These are phyloP conservation scores for Aureobasidium musti DNA, from an alignment of 2,329 filamentous ascomycete genomes.

Conservation along the genomic window DNA sequence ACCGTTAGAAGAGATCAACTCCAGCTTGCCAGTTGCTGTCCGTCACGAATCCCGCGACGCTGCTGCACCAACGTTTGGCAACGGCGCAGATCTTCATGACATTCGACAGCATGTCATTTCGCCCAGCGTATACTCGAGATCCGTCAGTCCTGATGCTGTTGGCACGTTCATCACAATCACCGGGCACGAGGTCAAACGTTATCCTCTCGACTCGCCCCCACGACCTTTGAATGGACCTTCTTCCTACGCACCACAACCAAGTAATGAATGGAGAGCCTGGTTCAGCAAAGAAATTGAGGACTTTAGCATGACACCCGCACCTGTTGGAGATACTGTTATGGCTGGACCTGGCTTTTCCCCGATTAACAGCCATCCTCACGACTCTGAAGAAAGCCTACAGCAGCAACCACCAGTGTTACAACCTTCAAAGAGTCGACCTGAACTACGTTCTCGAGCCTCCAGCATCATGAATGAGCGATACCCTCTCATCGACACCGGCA, in stretches of 20 bases:
- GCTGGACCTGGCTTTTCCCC: background rate
- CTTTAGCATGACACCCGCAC: constrained; percentile 38
- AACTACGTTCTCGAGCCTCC: constrained; percentile 33
- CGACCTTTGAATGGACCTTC: constrained; percentile 30
- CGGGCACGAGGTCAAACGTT: constrained; percentile 49
- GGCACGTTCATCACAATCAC: constrained; percentile 48
- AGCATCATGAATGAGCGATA: constrained; percentile 51
- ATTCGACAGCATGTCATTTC: constrained; percentile 41
- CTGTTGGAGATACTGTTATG: constrained; percentile 39
- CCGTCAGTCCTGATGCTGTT: constrained; percentile 38
- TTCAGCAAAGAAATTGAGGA: constrained; percentile 49
- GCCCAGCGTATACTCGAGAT: constrained; percentile 52
- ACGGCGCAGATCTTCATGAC: constrained; percentile 24
- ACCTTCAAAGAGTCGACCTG: constrained; percentile 32
- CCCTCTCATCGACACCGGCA: constrained; percentile 44
- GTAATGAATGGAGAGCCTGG: constrained; percentile 52
- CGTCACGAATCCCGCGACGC: constrained; percentile 15
- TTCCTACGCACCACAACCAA: constrained; percentile 38
- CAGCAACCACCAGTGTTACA: constrained; percentile 17
- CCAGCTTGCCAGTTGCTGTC: constrained; percentile 26
- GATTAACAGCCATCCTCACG: background rate
- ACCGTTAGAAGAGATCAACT: constrained; percentile 33
- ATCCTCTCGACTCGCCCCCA: constrained; percentile 39
- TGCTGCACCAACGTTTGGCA: constrained; percentile 11
- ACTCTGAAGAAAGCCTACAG: constrained; percentile 29